phyloP scores from a whole-genome alignment of 1,284 basidiomycete species.

The Singerocomus inundabilis region DNA sequence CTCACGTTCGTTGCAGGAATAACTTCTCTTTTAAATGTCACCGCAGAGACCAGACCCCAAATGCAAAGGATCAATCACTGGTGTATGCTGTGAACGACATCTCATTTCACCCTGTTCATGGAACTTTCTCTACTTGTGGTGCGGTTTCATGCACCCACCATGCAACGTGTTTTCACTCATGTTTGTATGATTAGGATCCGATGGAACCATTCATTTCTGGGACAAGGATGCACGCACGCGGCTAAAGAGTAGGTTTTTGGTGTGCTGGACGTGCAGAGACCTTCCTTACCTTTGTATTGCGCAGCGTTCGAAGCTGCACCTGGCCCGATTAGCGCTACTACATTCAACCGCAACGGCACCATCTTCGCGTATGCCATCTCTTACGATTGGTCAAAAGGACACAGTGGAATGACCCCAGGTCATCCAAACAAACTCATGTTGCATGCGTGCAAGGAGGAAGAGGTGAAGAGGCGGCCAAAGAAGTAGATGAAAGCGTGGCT shows the following conservation, averaged over 20 bases:
- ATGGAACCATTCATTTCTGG: slow-evolving; percentile 85
- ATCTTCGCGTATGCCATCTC: slow-evolving; percentile 89
- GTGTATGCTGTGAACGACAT: slow-evolving; percentile 93
- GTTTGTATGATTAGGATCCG: slow-evolving; percentile 50
- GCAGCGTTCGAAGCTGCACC: slow-evolving; percentile 52
- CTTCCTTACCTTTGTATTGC: slow-evolving; percentile 5
- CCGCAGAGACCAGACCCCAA: slow-evolving; percentile 69
- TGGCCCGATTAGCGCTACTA: slow-evolving; percentile 68
- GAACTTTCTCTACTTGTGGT: slow-evolving; percentile 94
- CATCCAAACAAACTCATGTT: slow-evolving; percentile 87
- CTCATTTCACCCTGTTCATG: slow-evolving; percentile 88
- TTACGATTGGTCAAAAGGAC: slow-evolving; percentile 90
- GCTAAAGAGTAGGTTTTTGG: slow-evolving; percentile 71
- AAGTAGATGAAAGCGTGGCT: slow-evolving; percentile 37
- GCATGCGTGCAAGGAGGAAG: slow-evolving; percentile 87
- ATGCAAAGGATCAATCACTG: slow-evolving; percentile 70
- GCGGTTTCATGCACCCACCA: slow-evolving; percentile 36
- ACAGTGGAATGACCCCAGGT: slow-evolving; percentile 79
- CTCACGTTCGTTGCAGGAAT: slow-evolving; percentile 44
- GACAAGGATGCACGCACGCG: slow-evolving; percentile 88
- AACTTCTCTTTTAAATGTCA: slow-evolving; percentile 99
- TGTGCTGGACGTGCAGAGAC: not conserved
- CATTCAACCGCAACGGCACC: slow-evolving; percentile 84
- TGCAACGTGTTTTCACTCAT: slow-evolving; percentile 20
- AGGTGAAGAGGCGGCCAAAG: slow-evolving; percentile 71